phyloP scores from a whole-genome alignment of 257 asterid genomes.

The Nicotiana tomentosiformis region DNA sequence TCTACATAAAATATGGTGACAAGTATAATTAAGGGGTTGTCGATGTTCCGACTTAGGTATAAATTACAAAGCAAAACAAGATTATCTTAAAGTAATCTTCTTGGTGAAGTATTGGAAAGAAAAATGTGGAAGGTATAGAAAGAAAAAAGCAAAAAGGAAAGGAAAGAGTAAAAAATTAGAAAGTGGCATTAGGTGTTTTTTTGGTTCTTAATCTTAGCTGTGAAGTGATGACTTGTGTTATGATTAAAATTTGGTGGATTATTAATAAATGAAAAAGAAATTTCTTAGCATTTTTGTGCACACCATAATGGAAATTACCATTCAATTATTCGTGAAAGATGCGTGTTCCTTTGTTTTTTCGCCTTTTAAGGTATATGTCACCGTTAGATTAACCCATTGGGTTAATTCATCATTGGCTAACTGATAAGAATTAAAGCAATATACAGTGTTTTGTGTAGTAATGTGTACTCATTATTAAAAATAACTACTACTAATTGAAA shows the following conservation, averaged over 20 bases:
- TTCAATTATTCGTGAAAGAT: background rate
- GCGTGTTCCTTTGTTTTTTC: no score
- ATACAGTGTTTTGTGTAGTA: background rate
- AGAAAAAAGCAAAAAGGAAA: background rate
- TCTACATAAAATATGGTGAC: no score
- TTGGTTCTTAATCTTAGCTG: background rate
- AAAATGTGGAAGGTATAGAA: background rate
- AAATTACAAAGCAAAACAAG: background rate
- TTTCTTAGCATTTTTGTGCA: background rate
- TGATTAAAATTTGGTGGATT: constrained; percentile 3
- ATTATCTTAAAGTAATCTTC: constrained; percentile 4
- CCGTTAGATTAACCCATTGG: background rate
- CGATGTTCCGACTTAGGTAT: background rate
- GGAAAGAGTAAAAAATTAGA: background rate
- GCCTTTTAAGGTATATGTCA: background rate
- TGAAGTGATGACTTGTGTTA: constrained; percentile 13
- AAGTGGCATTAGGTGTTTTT: constrained; percentile 3
- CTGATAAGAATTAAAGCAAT: background rate
- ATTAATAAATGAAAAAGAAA: background rate
- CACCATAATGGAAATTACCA: background rate
- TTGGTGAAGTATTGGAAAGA: background rate
- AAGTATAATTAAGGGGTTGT: no score
- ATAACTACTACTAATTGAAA: no score
- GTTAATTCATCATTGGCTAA: background rate
- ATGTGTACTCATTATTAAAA: background rate